Evolutionary conservation across 1,284 basidiomycete genomes (phyloP).

Genomic region (Pseudozyma thailandica): DNA sequence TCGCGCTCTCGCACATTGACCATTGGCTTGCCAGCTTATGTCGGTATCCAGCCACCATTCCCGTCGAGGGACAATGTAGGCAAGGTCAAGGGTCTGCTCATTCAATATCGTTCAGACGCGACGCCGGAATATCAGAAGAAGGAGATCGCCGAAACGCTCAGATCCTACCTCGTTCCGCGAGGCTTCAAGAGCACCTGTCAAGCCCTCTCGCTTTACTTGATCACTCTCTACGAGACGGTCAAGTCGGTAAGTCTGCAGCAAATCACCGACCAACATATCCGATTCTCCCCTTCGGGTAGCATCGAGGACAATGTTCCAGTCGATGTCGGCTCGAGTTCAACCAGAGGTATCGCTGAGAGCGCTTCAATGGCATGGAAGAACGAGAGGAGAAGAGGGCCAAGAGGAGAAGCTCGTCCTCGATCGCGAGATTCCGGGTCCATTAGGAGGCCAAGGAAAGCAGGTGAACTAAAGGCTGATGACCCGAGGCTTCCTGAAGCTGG

Average conservation of each 20-base stretch:
- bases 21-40: constrained; percentile 20
- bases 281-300: not conserved
- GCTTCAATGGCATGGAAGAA: not conserved
- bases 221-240: constrained; percentile 6
- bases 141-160: not conserved
- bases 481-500: constrained; percentile 1
- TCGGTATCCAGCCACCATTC: constrained; percentile 19
- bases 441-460: constrained; percentile 4
- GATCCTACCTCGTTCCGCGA: constrained; percentile 11
- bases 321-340: not conserved
- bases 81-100: not conserved
- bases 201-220: not conserved
- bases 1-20: constrained; percentile 5
- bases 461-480: not conserved
- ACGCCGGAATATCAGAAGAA: constrained; percentile 13
- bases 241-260: constrained; percentile 1
- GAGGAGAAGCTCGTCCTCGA: not conserved
- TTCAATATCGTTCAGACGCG: not conserved
- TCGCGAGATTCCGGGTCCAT: not conserved
- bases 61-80: constrained; percentile 4
- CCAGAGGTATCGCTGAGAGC: not conserved
- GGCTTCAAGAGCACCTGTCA: constrained; percentile 9
- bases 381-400: too few relatives aligned
- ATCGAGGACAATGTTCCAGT: constrained; percentile 4
- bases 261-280: not conserved